Conservation (phyloP, 805 yeast genomes). For the Candida golubevii region DNA sequence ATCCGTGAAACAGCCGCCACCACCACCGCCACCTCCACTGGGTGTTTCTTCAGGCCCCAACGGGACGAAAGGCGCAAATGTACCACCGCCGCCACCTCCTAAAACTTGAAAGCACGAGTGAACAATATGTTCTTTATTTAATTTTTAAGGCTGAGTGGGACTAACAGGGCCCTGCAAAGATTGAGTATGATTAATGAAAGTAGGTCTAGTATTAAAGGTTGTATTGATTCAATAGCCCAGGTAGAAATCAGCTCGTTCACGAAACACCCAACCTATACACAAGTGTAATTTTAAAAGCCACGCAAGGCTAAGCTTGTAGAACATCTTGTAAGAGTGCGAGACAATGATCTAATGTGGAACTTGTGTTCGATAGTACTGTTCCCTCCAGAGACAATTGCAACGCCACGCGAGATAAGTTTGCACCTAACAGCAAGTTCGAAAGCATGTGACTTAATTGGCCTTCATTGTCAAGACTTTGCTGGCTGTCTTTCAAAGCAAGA, state of each 20-base stretch:
- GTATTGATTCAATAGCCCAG: too few relatives aligned
- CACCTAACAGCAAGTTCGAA: conserved; percentile 8
- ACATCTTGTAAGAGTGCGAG: not conserved
- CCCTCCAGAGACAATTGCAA: conserved; percentile 21
- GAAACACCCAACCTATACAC: too few relatives aligned
- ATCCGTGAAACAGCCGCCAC: conserved; percentile 25
- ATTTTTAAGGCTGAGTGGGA: too few relatives aligned
- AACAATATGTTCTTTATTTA: too few relatives aligned
- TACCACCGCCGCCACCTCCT: conserved; percentile 9
- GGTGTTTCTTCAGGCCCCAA: not conserved
- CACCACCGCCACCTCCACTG: conserved; percentile 13
- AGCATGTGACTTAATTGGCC: conserved; percentile 6
- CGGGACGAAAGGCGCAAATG: conserved; percentile 1
- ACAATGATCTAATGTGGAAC: conserved; percentile 12
- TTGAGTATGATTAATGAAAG: too few relatives aligned
- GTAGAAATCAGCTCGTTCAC: too few relatives aligned
- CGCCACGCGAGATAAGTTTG: conserved; percentile 8
- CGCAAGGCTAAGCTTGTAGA: too few relatives aligned
- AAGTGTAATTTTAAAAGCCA: too few relatives aligned
- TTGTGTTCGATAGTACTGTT: conserved; percentile 15
- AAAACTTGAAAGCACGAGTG: too few relatives aligned
- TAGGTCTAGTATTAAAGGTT: too few relatives aligned
- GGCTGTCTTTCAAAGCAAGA: not conserved
- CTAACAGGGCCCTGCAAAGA: too few relatives aligned
- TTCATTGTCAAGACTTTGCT: conserved; percentile 1